Base-by-base conservation (phyloP, 495 filamentous ascomycete species). In the Gamarada debralockiae region DNA sequence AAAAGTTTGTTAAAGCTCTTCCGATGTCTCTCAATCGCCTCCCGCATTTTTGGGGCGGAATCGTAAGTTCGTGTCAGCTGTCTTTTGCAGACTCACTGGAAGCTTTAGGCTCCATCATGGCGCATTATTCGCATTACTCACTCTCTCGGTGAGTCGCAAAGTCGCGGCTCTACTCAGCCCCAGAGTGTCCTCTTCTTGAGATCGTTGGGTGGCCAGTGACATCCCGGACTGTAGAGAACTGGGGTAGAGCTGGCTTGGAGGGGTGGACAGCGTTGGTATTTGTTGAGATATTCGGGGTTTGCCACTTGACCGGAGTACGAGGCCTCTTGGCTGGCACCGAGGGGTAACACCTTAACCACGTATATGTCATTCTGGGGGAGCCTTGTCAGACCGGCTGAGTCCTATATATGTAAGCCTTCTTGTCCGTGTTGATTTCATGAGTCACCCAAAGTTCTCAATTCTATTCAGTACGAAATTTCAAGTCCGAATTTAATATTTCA, bases 351-450 rank as follows among this genome's bases (percentile, higher is more conserved):
- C 24, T 38, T 15, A 13, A 31, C 18, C 9, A 15, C 20, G 46
- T 48, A 20, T 31, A 46, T 46, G 43, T 46, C 24, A 46, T 48
- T 48, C 27, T 5, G 10, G 27, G 27, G n/a, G 5, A 37, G 46
- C 46, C 20, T 38, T 15, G 46, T 49, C 31, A 49, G 22, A 49
- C 46, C 31, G 33, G 18, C 20, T 36, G 33, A 49, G 33, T 37
- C 4, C 29, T 13, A 38, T 33, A 22, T 50, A 50, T 40, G 29
- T 50, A 50, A 29, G 48, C 37, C 50, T 43, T 18, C 23, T 8
- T 24, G 17, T 22, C 31, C 36, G 3, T 9, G 10, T 42, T 29
- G 22, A 3, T 40, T 43, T 43, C 14, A 5, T 49, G 21, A 36
- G 46, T 29, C 27, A 37, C 15, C 22, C 29, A 49, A n/a, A 3